These are phyloP conservation scores for Achaetomiella virescens DNA, from an alignment of 495 filamentous ascomycete species.

Conservation along the genomic window DNA sequence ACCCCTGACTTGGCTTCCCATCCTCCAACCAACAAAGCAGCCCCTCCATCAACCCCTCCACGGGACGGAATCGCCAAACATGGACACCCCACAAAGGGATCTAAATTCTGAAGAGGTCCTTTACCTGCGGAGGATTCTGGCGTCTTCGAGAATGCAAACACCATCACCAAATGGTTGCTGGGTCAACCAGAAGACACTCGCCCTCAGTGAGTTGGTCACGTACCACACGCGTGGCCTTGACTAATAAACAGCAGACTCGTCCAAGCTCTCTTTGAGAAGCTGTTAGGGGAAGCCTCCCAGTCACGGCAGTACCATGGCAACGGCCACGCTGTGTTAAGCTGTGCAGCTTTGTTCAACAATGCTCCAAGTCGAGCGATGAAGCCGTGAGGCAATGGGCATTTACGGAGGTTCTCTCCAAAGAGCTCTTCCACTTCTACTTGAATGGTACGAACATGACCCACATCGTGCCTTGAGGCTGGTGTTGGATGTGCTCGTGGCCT, in stretches of 20 bases:
- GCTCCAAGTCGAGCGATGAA: slow-evolving; percentile 39
- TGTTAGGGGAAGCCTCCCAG: slow-evolving; percentile 41
- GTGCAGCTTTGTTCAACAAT: slow-evolving; percentile 50
- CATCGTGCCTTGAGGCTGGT: slow-evolving; percentile 71
- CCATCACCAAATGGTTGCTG: slow-evolving; percentile 28
- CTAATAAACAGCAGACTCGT: slow-evolving; percentile 24
- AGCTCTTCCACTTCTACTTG: slow-evolving; percentile 64
- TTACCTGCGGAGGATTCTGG: slow-evolving; percentile 10
- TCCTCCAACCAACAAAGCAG: not conserved
- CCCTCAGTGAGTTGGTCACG: slow-evolving; percentile 14
- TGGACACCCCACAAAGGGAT: not conserved
- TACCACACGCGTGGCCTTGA: not conserved
- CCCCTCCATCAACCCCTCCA: not conserved
- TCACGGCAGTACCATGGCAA: slow-evolving; percentile 31
- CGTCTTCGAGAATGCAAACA: slow-evolving; percentile 30
- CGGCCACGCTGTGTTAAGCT: slow-evolving; percentile 45
- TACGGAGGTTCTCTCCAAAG: slow-evolving; percentile 47
- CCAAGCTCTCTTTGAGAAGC: slow-evolving; percentile 30
- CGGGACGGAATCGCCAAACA: slow-evolving; percentile 9
- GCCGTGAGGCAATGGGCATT: slow-evolving; percentile 40
- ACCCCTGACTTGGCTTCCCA: not conserved
- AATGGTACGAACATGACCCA: slow-evolving; percentile 66
- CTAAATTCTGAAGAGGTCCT: not conserved
- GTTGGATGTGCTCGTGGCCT: slow-evolving; percentile 50
- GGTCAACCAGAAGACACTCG: slow-evolving; percentile 14